Percentiles rank a stretch among this genome's conserved stretches.
phyloP scores from a whole-genome alignment of 176 grass and related monocot species.

The Aegilops tauschii region DNA sequence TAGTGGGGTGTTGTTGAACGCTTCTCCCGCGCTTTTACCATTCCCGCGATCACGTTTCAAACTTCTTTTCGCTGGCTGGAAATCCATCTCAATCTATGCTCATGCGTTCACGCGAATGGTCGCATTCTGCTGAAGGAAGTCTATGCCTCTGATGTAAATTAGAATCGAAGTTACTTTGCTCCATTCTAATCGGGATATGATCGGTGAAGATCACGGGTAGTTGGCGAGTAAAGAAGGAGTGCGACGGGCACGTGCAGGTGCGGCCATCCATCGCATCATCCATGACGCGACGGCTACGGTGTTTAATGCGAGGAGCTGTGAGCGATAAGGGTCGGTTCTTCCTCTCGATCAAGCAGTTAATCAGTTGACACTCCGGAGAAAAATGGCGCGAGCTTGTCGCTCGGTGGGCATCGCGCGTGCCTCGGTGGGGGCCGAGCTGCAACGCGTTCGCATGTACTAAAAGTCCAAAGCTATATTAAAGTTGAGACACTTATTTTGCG shows the following conservation, averaged over 20 bases:
- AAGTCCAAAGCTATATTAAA: too few species aligned
- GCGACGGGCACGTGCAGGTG: neutral
- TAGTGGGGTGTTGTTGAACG: conserved; percentile 14
- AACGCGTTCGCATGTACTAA: neutral
- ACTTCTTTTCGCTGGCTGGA: neutral
- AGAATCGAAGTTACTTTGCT: too few species aligned
- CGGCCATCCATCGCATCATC: neutral
- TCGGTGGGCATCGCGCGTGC: neutral
- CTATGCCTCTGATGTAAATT: too few species aligned
- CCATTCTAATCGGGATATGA: neutral
- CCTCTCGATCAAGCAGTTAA: neutral
- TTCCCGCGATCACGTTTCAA: neutral
- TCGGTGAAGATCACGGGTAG: neutral
- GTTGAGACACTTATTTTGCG: too few species aligned
- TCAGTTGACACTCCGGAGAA: neutral
- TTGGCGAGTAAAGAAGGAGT: neutral
- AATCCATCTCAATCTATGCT: too few species aligned
- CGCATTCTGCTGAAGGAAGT: too few species aligned
- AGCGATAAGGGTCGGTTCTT: neutral
- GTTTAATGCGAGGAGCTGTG: neutral
- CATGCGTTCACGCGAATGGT: too few species aligned
- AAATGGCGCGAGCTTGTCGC: neutral
- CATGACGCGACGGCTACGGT: neutral
- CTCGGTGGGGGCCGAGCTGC: neutral
- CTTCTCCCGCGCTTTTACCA: neutral